phyloP scores from a whole-genome alignment of 2,329 filamentous ascomycete genomes.

The Colletotrichum karsti region DNA sequence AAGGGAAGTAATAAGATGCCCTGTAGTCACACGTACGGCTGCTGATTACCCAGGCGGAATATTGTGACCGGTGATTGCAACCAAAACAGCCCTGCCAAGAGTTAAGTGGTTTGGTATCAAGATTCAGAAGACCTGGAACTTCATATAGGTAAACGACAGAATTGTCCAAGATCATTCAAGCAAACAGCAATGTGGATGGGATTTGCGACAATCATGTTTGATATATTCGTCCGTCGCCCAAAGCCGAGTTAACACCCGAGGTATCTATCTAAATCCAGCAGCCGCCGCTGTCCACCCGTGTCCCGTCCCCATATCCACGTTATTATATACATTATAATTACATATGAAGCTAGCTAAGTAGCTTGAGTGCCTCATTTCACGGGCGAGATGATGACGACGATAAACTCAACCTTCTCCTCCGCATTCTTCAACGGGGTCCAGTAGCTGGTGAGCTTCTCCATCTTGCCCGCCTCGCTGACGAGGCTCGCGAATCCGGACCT shows the following conservation, averaged over 20 bases:
- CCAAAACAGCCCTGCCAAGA: too few relatives aligned
- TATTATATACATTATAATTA: not conserved
- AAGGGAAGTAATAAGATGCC: too few relatives aligned
- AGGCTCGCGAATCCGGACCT: slow-evolving; percentile 25
- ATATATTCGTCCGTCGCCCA: not conserved
- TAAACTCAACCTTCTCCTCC: slow-evolving; percentile 25
- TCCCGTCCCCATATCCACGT: not conserved
- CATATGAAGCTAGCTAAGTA: not conserved
- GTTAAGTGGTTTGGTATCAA: too few relatives aligned
- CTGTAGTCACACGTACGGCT: too few relatives aligned
- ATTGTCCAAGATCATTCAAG: too few relatives aligned
- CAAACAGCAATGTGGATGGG: too few relatives aligned
- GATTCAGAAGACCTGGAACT: too few relatives aligned
- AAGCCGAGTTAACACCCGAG: not conserved
- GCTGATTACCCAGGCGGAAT: too few relatives aligned
- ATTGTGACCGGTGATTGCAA: too few relatives aligned
- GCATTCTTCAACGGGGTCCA: slow-evolving; percentile 31
- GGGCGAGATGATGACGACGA: slow-evolving; percentile 28
- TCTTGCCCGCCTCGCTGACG: slow-evolving; percentile 15
- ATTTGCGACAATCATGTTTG: not conserved
- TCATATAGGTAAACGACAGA: too few relatives aligned
- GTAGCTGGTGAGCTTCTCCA: slow-evolving; percentile 25
- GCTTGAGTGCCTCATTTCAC: not conserved
- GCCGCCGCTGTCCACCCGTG: not conserved
- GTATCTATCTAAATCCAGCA: not conserved